Percentiles rank a stretch among this genome's conserved stretches.
Conservation (phyloP, 2,329 filamentous ascomycete species). For the Fusarium nanum region DNA sequence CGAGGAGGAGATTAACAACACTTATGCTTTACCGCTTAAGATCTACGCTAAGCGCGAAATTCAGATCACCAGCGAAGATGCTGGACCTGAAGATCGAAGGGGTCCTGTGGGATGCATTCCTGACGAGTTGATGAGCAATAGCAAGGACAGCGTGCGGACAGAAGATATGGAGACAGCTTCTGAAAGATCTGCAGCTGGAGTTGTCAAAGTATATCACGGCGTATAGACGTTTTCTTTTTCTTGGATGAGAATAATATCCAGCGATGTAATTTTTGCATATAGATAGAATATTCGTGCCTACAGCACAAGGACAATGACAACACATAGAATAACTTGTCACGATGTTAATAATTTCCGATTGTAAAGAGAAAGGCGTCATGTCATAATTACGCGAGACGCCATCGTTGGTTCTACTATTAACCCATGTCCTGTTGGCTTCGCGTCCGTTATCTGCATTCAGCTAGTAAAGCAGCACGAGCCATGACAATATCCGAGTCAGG, state of each 20-base stretch:
- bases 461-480: not conserved
- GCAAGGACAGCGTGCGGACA: constrained; percentile 40
- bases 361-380: not conserved
- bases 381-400: constrained; percentile 2
- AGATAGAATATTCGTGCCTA: constrained; percentile 25
- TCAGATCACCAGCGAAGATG: constrained; percentile 44
- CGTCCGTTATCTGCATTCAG: not conserved
- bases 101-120: constrained; percentile 40
- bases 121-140: constrained; percentile 17
- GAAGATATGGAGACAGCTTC: constrained; percentile 43
- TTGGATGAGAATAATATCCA: constrained; percentile 24
- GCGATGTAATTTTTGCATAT: constrained; percentile 7
- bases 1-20: constrained; percentile 53
- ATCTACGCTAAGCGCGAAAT: constrained; percentile 54
- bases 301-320: constrained; percentile 5
- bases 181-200: constrained; percentile 43
- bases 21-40: constrained; percentile 50
- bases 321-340: not conserved
- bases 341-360: not conserved
- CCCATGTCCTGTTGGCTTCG: not conserved
- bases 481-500: not conserved
- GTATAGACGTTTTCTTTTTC: constrained; percentile 34
- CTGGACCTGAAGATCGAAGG: constrained; percentile 37
- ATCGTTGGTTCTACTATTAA: not conserved
- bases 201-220: constrained; percentile 46